These are phyloP conservation scores for Penicillium coffeae DNA, from an alignment of 495 filamentous ascomycete genomes.

Conservation along the genomic window DNA sequence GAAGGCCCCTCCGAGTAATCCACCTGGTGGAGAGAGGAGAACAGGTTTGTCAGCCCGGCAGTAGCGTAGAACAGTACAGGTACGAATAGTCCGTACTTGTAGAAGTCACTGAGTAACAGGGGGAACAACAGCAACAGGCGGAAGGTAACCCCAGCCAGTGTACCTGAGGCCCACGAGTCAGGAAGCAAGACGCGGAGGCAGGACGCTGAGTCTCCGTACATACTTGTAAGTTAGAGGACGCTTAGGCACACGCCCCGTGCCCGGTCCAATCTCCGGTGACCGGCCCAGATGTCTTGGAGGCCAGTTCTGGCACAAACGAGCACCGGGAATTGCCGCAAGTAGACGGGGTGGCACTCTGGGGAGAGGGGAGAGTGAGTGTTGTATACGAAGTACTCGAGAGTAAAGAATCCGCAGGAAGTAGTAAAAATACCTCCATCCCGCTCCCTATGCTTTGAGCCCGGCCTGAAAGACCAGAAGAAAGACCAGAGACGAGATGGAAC, in stretches of 20 bases:
- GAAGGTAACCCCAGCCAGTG: neutral
- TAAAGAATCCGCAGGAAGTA: too few species aligned
- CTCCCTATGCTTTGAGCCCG: too few species aligned
- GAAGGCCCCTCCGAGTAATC: too few species aligned
- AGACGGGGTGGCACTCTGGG: too few species aligned
- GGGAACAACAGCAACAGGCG: neutral
- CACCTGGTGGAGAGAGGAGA: too few species aligned
- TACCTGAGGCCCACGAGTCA: neutral
- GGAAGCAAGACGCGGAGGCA: too few species aligned
- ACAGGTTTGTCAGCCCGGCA: neutral
- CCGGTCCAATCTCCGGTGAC: slow-evolving; percentile 10
- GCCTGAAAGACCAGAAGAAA: neutral
- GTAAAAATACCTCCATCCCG: too few species aligned
- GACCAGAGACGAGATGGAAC: neutral
- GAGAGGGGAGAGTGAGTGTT: too few species aligned
- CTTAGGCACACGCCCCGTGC: slow-evolving; percentile 20
- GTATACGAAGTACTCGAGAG: too few species aligned
- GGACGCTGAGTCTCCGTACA: too few species aligned
- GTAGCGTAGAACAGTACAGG: neutral
- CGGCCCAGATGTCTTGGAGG: neutral
- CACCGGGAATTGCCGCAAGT: slow-evolving; percentile 3
- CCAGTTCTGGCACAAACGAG: neutral
- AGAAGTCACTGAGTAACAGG: neutral
- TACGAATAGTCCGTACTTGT: too few species aligned
- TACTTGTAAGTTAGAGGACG: slow-evolving; percentile 1